These are phyloP conservation scores for Tubosaeta brunneosetosa DNA, from an alignment of 768 basidiomycete genomes.

Conservation along the genomic window DNA sequence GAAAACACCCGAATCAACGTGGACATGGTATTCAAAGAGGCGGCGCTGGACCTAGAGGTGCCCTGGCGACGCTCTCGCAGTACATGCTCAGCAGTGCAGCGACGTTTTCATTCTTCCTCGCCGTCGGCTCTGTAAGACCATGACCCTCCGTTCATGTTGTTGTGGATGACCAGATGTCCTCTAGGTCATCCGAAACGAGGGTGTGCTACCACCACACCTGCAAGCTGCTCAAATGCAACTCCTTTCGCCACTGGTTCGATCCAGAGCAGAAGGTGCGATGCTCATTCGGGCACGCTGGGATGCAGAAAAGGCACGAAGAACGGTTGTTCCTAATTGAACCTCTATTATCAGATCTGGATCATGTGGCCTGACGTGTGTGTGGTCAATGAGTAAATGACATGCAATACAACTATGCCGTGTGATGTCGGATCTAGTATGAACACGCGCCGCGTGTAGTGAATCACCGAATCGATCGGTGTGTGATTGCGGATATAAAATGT, in stretches of 20 bases:
- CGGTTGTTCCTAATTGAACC: constrained; percentile 10
- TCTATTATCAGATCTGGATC: constrained; percentile 12
- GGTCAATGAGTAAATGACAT: constrained; percentile 13
- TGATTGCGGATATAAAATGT: constrained; percentile 14
- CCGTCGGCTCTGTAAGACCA: constrained; percentile 77
- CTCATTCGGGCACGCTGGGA: constrained; percentile 76
- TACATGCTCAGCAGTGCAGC: constrained; percentile 99
- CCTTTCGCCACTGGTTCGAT: constrained; percentile 51
- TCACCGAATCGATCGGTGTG: constrained; percentile 20
- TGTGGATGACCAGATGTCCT: constrained; percentile 3
- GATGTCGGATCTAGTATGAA: constrained; percentile 10
- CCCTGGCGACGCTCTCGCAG: constrained; percentile 87
- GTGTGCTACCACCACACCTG: constrained; percentile 50
- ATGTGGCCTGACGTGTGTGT: constrained; percentile 5
- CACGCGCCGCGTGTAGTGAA: constrained; percentile 24
- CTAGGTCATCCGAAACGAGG: constrained; percentile 88
- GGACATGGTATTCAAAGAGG: constrained; percentile 42
- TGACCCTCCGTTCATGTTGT: constrained; percentile 2
- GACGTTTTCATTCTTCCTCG: constrained; percentile 95
- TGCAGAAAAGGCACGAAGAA: constrained; percentile 44
- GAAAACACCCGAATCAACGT: constrained; percentile 4
- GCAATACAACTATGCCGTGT: constrained; percentile 11
- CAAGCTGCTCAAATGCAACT: constrained; percentile 62
- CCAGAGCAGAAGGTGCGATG: constrained; percentile 63
- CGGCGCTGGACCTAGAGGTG: constrained; percentile 88